Evolutionary conservation across 257 asterid genomes (phyloP).

Genomic region (Mitragyna speciosa): DNA sequence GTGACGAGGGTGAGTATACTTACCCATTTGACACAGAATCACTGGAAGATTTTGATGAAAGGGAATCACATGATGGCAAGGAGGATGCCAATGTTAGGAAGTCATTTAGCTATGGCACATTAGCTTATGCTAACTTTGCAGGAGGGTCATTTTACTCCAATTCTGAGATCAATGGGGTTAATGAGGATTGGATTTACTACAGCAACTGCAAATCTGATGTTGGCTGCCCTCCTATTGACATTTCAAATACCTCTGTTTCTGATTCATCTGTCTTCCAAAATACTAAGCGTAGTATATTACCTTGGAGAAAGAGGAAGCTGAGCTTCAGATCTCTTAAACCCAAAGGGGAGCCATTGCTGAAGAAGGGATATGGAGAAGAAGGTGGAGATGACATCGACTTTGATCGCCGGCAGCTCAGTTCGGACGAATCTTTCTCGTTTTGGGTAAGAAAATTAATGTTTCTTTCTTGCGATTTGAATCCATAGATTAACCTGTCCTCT

Average conservation of each 20-base stretch:
- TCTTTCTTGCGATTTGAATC: neutral
- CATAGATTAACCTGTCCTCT: neutral
- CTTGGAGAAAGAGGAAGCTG: conserved; percentile 92
- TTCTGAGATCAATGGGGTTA: conserved; percentile 48
- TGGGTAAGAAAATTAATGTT: conserved; percentile 54
- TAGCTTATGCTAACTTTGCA: conserved; percentile 73
- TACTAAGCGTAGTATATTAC: conserved; percentile 78
- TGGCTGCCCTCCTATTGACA: conserved; percentile 50
- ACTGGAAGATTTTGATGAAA: conserved; percentile 65
- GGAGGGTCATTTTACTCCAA: conserved; percentile 61
- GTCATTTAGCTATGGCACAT: conserved; percentile 82
- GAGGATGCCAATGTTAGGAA: conserved; percentile 62
- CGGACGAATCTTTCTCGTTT: conserved; percentile 66
- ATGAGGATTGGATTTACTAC: conserved; percentile 85
- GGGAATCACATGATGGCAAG: conserved; percentile 71
- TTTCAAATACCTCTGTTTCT: conserved; percentile 30
- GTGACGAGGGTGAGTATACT: conserved; percentile 80
- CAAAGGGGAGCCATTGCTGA: conserved; percentile 91
- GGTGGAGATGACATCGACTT: conserved; percentile 99
- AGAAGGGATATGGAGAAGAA: conserved; percentile 86
- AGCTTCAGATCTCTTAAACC: conserved; percentile 87
- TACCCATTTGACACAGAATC: conserved; percentile 84
- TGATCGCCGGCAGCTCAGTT: conserved; percentile 90
- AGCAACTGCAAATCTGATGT: conserved; percentile 83
- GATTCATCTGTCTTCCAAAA: conserved; percentile 50